Evolutionary conservation across 108 stramenopile genomes (phyloP), one percentile per base, ranked within the genome.

Genomic region (Cyclotella distinguenda): DNA sequence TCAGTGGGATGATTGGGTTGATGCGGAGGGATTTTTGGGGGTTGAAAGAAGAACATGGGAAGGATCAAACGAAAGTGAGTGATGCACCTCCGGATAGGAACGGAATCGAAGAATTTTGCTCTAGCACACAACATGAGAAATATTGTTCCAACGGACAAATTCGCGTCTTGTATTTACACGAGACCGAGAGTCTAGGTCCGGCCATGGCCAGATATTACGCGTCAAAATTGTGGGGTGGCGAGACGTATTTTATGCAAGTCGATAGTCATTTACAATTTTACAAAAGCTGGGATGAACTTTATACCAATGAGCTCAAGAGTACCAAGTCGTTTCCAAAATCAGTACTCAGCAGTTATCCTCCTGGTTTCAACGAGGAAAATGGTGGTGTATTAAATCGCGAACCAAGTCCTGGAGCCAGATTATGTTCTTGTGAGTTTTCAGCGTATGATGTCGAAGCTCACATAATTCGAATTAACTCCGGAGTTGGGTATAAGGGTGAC

Each of bases 151-250:
- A 40, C 16, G 89, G 91, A 11, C 91, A 91, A 35, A 66, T 96
- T 39, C 85, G 95, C 2, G 82, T 87, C 25, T 44, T 97, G 45
- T 87, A 87, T 52, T 62, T 95, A 8, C 79, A 96, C 64, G 96
- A 98, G 65, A 81, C 78, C 36, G 97, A 96, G 62, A 69, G 81
- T 45, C 77, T 93, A 45, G 97, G 97, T 23, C 97, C 97, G 7
- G 87, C 89, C 36, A 84, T 91, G 78, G 97, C 95, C 23, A 47
- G 97, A 36, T 97, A 94, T 59, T 87, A 87, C 70, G 87, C 89
- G 4, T 85, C 86, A 32, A 97, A 96, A 68, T 75, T 97, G 19
- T 97, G 95, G 94, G 78, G 88, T 50, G 96, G 96, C 2, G 96
- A 97, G 64, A 77, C 77, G 1, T 97, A 70, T 68, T 95, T 88